A percentile compares a stretch with the other conserved stretches of the same genome.
Conservation (phyloP, 179 eudicot species). For the Pouteria campechiana region DNA sequence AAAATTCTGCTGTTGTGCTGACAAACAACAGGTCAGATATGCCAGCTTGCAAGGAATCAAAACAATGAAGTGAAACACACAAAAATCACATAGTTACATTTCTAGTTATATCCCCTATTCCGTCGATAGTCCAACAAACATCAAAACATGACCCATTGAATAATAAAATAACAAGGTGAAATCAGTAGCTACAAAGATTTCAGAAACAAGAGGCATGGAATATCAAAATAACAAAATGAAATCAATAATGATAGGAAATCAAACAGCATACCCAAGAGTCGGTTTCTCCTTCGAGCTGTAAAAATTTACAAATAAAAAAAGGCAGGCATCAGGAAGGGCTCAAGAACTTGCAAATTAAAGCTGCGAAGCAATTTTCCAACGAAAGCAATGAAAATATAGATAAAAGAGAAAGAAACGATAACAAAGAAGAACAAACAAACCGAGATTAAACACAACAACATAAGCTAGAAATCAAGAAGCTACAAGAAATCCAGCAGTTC, state of each 20-base stretch:
- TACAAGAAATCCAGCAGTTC: conserved; percentile 3
- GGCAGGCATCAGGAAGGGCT: no score
- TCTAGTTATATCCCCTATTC: no score
- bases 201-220: background rate
- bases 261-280: conserved; percentile 94
- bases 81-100: no score
- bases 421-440: background rate
- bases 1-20: no score
- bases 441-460: background rate
- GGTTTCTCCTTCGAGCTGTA: conserved; percentile 99
- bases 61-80: no score
- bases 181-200: no score
- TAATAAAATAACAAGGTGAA: no score
- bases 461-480: background rate
- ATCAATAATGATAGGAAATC: background rate
- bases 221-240: background rate
- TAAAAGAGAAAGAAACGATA: background rate
- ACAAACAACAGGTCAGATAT: no score
- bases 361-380: background rate
- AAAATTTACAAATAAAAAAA: conserved; percentile 5
- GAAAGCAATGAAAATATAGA: background rate
- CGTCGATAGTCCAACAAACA: no score
- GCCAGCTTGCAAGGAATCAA: no score
- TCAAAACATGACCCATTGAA: no score
- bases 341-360: background rate